Evolutionary conservation across 257 asterid genomes (phyloP).

Genomic region (Penstemon newberryi): DNA sequence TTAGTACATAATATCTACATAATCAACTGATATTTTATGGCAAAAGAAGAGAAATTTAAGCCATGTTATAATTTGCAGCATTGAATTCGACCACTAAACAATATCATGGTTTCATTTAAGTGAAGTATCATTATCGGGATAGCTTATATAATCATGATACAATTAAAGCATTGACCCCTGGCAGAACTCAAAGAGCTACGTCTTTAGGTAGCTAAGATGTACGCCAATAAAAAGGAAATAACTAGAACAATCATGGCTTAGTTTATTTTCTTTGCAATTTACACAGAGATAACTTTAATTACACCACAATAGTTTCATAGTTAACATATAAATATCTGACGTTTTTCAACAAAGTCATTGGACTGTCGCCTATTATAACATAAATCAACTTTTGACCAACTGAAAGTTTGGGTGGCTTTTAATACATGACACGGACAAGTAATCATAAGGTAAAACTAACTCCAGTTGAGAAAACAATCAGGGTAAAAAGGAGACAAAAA

Average conservation of each 20-base stretch:
- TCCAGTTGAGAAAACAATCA: not conserved
- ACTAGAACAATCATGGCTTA: not conserved
- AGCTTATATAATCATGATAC: no score
- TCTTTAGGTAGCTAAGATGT: no score
- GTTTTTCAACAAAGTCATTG: constrained; percentile 12
- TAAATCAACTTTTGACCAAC: constrained; percentile 1
- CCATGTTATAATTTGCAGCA: not conserved
- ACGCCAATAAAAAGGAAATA: not conserved
- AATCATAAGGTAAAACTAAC: constrained; percentile 4
- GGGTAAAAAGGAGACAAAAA: not conserved
- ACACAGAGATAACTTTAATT: not conserved
- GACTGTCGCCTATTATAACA: not conserved
- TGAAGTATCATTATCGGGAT: no score
- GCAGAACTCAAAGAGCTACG: no score
- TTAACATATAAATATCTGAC: not conserved
- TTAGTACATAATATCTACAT: not conserved
- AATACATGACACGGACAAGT: not conserved
- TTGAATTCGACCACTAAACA: not conserved
- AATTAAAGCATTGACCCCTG: no score
- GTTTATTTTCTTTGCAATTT: not conserved
- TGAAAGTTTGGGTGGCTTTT: not conserved
- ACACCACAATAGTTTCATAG: not conserved
- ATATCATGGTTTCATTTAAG: not conserved
- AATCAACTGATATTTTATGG: not conserved
- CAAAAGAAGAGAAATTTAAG: not conserved